Evolutionary conservation across 345 rosid species (phyloP).

Genomic region (Moringa oleifera): DNA sequence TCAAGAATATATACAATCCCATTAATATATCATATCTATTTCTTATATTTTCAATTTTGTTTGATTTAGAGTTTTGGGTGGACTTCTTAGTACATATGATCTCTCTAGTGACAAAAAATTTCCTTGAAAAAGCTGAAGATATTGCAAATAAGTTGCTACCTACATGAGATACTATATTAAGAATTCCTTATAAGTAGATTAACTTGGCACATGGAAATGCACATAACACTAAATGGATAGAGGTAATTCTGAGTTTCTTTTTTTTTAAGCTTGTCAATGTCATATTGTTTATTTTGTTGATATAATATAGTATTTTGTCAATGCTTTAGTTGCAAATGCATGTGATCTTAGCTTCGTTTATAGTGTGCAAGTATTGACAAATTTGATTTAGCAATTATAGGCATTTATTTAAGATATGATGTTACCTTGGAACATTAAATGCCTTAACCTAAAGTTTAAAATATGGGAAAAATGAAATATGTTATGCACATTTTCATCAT

Average conservation of each 20-base stretch:
- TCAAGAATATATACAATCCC: not conserved
- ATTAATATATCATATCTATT: too few relatives aligned
- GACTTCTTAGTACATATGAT: conserved; percentile 95
- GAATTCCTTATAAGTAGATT: conserved; percentile 88
- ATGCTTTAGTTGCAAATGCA: too few relatives aligned
- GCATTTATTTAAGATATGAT: not conserved
- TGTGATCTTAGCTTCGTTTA: too few relatives aligned
- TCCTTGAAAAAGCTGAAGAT: conserved; percentile 91
- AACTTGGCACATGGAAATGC: conserved; percentile 77
- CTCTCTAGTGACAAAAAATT: conserved; percentile 82
- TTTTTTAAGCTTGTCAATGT: too few relatives aligned
- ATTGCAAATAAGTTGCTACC: conserved; percentile 94
- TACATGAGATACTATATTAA: conserved; percentile 81
- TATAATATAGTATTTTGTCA: too few relatives aligned
- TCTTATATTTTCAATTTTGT: not conserved
- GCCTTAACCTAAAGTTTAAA: not conserved
- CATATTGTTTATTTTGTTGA: not conserved
- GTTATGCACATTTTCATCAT: too few relatives aligned
- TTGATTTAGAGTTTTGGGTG: conserved; percentile 83
- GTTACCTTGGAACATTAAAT: not conserved
- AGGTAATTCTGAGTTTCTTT: conserved; percentile 44
- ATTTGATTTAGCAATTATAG: not conserved
- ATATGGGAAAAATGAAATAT: not conserved
- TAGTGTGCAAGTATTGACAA: not conserved
- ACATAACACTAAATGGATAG: conserved; percentile 84